Conservation (phyloP, 805 yeast genomes). For the Teunomyces kruisii region DNA sequence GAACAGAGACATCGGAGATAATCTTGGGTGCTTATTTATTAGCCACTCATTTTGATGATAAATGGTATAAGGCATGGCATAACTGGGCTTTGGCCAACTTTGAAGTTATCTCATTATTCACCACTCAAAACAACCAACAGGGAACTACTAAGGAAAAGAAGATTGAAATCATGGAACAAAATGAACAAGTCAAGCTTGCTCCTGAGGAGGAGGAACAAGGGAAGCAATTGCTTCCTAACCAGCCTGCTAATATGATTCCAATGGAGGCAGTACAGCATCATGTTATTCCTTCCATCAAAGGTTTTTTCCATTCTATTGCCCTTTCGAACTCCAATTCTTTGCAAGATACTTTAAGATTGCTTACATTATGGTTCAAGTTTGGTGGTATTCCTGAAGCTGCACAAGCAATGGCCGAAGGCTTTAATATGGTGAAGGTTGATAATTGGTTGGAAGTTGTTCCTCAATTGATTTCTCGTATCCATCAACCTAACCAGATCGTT, state of each 20-base stretch:
- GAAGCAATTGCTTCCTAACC: constrained; percentile 5
- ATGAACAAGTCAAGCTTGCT: constrained; percentile 20
- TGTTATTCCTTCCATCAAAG: constrained; percentile 93
- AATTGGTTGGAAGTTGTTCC: constrained; percentile 96
- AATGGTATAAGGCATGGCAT: constrained; percentile 99
- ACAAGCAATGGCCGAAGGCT: constrained; percentile 86
- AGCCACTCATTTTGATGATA: constrained; percentile 90
- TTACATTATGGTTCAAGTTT: constrained; percentile 93
- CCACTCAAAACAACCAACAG: constrained; percentile 29
- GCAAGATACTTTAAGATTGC: constrained; percentile 86
- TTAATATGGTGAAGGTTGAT: constrained; percentile 82
- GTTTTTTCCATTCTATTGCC: constrained; percentile 93
- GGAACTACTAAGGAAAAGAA: constrained; percentile 12
- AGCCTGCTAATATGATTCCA: constrained; percentile 27
- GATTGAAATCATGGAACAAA: constrained; percentile 28
- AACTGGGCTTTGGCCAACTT: constrained; percentile 99
- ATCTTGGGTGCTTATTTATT: constrained; percentile 87
- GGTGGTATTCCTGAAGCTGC: constrained; percentile 94
- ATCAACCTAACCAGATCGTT: constrained; percentile 87
- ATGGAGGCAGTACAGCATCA: constrained; percentile 73
- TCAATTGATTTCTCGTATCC: constrained; percentile 92
- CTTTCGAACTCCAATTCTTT: constrained; percentile 82
- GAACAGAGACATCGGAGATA: constrained; percentile 70
- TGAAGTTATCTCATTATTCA: constrained; percentile 77
- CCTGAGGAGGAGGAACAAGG: constrained; percentile 9